Conservation (phyloP, 768 basidiomycete genomes). For the Pisolithus orientalis region DNA sequence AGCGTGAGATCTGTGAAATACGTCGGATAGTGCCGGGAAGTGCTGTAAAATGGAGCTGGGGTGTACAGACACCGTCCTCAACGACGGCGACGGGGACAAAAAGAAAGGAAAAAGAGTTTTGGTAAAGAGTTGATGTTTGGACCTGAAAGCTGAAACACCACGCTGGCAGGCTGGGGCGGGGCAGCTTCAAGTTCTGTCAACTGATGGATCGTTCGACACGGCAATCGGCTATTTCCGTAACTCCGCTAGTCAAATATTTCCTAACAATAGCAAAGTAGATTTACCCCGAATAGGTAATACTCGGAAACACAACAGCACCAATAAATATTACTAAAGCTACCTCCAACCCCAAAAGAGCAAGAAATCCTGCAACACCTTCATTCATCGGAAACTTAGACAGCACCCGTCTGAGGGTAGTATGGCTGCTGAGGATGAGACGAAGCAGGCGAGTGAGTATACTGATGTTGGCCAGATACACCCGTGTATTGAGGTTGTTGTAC, state of each 20-base stretch:
- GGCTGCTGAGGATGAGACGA: neutral
- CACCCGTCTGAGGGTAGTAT: neutral
- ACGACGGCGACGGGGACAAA: slow-evolving; percentile 4
- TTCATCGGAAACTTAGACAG: neutral
- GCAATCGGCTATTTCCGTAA: slow-evolving; percentile 22
- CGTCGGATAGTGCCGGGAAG: slow-evolving; percentile 5
- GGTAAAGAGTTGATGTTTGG: slow-evolving; percentile 14
- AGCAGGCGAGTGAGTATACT: neutral
- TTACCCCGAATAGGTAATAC: neutral
- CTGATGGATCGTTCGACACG: slow-evolving; percentile 7
- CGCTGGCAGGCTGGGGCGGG: neutral
- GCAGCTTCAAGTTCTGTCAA: neutral
- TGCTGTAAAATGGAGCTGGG: slow-evolving; percentile 5
- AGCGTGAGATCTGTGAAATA: slow-evolving; percentile 21
- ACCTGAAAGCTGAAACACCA: neutral
- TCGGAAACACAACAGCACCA: neutral
- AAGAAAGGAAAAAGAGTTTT: slow-evolving; percentile 4
- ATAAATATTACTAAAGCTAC: neutral
- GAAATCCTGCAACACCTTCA: no score
- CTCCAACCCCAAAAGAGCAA: no score
- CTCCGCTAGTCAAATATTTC: slow-evolving; percentile 17
- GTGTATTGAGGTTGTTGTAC: slow-evolving; percentile 2
- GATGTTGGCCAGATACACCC: slow-evolving; percentile 3
- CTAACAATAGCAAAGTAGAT: neutral
- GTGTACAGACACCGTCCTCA: slow-evolving; percentile 7